Evolutionary conservation across 495 filamentous ascomycete species (phyloP).

Genomic region (Symbiotaphrina buchneri): DNA sequence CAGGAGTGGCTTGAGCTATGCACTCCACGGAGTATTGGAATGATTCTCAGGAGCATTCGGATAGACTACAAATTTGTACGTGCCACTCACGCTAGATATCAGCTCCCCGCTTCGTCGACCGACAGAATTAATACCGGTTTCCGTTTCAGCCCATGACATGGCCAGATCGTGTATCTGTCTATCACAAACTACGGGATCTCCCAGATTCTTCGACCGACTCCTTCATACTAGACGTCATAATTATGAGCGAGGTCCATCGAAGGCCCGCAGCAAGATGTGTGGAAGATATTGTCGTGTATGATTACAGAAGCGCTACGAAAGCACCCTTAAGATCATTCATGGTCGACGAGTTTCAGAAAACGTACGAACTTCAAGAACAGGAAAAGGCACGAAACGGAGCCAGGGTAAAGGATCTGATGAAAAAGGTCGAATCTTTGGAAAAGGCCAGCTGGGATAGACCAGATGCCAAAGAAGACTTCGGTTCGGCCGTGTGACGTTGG

Average conservation of each 20-base stretch:
- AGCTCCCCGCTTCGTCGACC: no score
- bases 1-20: constrained; percentile 49
- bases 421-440: constrained; percentile 37
- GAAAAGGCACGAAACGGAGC: constrained; percentile 20
- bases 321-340: constrained; percentile 41
- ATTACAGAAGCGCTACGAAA: constrained; percentile 42
- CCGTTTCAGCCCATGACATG: constrained; percentile 55
- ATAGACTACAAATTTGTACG: constrained; percentile 83
- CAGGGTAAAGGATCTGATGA: constrained; percentile 28
- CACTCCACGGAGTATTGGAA: constrained; percentile 37
- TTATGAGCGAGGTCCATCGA: constrained; percentile 61
- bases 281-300: constrained; percentile 73
- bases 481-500: no score
- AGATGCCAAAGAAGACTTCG: constrained; percentile 50
- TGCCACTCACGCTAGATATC: constrained; percentile 4
- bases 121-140: constrained; percentile 1
- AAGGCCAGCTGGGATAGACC: constrained; percentile 48
- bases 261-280: constrained; percentile 55
- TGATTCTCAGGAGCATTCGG: constrained; percentile 66
- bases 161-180: constrained; percentile 71
- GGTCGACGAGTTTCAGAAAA: constrained; percentile 35
- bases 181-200: constrained; percentile 51
- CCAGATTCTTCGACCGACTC: constrained; percentile 23
- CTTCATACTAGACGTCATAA: constrained; percentile 35
- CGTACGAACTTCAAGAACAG: constrained; percentile 43